A percentile compares a stretch with the other conserved stretches of the same genome.
These are phyloP conservation scores for Punctularia strigosozonata DNA, from an alignment of 768 basidiomycete species.

Conservation along the genomic window DNA sequence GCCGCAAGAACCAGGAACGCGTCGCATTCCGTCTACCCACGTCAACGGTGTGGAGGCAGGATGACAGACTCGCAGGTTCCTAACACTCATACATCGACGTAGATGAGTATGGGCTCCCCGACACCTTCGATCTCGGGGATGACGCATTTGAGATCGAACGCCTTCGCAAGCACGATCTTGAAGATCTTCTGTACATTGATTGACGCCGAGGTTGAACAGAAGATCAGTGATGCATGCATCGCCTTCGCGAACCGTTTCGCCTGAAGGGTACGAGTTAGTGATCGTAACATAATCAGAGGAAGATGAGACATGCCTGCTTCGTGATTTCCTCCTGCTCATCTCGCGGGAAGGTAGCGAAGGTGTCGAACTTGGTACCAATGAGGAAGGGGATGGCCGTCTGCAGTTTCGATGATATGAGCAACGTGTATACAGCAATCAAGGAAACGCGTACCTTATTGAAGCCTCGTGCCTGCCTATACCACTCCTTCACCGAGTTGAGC, in stretches of 20 bases:
- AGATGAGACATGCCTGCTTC: slow-evolving; percentile 59
- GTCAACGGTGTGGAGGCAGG: too few species aligned
- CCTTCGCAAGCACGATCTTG: slow-evolving; percentile 95
- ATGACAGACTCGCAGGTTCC: too few species aligned
- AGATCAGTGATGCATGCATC: slow-evolving; percentile 99
- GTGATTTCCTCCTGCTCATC: slow-evolving; percentile 99
- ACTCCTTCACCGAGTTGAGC: slow-evolving; percentile 97
- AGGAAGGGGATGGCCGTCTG: slow-evolving; percentile 98
- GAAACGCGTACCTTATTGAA: slow-evolving; percentile 81
- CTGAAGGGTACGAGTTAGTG: slow-evolving; percentile 30
- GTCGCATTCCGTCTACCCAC: too few species aligned
- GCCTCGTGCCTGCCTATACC: slow-evolving; percentile 97
- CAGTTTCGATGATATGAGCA: not conserved
- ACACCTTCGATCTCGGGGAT: slow-evolving; percentile 97
- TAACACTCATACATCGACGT: slow-evolving; percentile 61
- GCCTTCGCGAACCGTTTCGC: slow-evolving; percentile 97
- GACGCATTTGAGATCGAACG: slow-evolving; percentile 97
- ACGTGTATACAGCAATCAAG: not conserved
- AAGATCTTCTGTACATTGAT: slow-evolving; percentile 99
- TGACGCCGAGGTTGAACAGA: slow-evolving; percentile 96
- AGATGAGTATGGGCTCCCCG: slow-evolving; percentile 91
- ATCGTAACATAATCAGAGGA: not conserved
- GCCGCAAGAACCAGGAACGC: too few species aligned
- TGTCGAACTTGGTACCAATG: slow-evolving; percentile 97
- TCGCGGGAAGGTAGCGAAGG: slow-evolving; percentile 87